Base-by-base conservation (phyloP, 2,329 filamentous ascomycete genomes). In the Ilyonectria sp. region DNA sequence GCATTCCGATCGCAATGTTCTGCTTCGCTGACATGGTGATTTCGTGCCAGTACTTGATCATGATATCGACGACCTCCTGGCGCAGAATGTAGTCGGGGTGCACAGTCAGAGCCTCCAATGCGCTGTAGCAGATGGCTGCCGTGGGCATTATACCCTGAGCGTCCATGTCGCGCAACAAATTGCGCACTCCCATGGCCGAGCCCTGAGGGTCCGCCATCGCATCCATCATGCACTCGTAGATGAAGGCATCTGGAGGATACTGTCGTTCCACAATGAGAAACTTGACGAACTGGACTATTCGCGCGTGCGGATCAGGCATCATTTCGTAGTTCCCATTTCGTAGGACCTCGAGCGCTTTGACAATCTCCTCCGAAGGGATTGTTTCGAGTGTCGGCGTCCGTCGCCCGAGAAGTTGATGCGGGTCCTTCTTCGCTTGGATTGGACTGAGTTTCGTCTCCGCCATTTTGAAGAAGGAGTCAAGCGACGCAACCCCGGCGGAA, bases 41-140 rank as follows among this genome's bases (percentile, higher is more conserved):
- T 2, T 75, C 68, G 54, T 79, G 77, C 93, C 94, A 97, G 69
- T 89, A 86, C 63, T 89, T 85, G 74, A 89, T 89, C 92, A 96
- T 94, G 63, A 91, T 90, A 61, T 89, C 83, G 44, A 98, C 82
- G 4, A 97, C 86, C 40, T 91, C 86, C 60, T 89, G 87, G 40
- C 94, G 90, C 26, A 96, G 82, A 6, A 94, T 72, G 74, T 97
- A 95, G 79, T 98, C 93, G 0, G 95, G 94, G 78, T 98, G 96
- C 9, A 96, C 89, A 0, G 93, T 89, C 26, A 98, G 85, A 6
- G 89, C 91, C 85, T 92, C 69, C 21, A 98, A 82, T 2, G 92
- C 89, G 68, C 89, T 89, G 79, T 95, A 91, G 74, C 93, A 95
- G 2, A 93, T 86, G 4, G 85, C 85, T 1, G 86, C 86, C 71